Base-by-base conservation (phyloP, 257 asterid species). In the Solanum appendiculatum region DNA sequence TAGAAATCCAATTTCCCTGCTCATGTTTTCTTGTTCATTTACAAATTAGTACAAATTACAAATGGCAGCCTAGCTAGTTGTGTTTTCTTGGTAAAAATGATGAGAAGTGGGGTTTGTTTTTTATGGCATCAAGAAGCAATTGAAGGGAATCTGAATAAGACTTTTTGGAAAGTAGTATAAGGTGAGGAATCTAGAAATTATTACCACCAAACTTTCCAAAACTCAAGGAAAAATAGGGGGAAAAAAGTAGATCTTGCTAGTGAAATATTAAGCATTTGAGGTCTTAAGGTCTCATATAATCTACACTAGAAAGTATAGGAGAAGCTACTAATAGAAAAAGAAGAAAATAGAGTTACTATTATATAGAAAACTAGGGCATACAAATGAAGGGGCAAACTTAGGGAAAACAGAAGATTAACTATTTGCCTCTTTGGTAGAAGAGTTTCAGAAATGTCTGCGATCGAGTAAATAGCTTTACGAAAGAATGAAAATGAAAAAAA, bases 131-230 rank as follows among this genome's bases (percentile, higher is more conserved):
- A 88, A 86, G 89, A 75, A 87, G 84, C 37, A 34, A 34, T 34
- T 34, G 37, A 34, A 34, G 81, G 88, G 96, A 93, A 92, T 92
- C 94, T 91, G 93, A 85, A 89, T 84, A 87, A 77, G 14, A 87
- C 90, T 90, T 89, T 90, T 89, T 60, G 91, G 92, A 91, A 91
- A 91, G 81, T 25, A 40, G 84, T 27, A 70, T 82, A 87, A 86
- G 91, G 91, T 85, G 89, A 69, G 92, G 98, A 94, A 94, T 96
- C 95, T 91, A 85, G 87, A 87, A 92, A 91, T 20, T 54, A 54
- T 91, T 93, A 85, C 89, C 21, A 54, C 69, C 85, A 72, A 87
- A 89, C 94, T 92, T 93, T 92, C 96, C 96, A 89, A 88, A 89
- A 78, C 89, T 91, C 88, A 88, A 88, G 93, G 93, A 75, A 85